Evolutionary conservation across 768 basidiomycete species (phyloP).

Genomic region (Roridomyces roridus): DNA sequence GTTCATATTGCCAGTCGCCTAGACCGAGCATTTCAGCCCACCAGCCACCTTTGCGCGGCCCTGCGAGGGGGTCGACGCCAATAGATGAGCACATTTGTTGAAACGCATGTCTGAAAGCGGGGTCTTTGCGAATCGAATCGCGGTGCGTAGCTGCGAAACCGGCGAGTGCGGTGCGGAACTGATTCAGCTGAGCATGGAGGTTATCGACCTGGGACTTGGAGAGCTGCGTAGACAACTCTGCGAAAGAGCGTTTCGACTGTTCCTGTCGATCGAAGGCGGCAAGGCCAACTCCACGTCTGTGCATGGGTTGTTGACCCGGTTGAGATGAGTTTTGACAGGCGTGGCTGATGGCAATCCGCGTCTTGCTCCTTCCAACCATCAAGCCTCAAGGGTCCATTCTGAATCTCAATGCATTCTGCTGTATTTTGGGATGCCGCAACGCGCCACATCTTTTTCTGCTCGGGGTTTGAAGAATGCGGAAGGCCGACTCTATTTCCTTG

Average conservation of each 20-base stretch:
- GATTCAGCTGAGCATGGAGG: conserved; percentile 80
- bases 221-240: conserved; percentile 79
- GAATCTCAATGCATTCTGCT: too few species aligned
- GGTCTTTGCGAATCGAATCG: conserved; percentile 81
- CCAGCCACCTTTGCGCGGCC: conserved; percentile 85
- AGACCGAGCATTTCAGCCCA: conserved; percentile 90
- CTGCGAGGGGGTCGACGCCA: conserved; percentile 93
- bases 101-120: conserved; percentile 89
- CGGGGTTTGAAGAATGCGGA: not conserved
- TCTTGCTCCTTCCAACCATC: too few species aligned
- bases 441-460: not conserved
- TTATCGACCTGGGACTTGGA: conserved; percentile 78
- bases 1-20: conserved; percentile 95
- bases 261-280: conserved; percentile 92
- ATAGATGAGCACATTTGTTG: conserved; percentile 96
- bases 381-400: too few species aligned
- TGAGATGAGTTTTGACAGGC: too few species aligned
- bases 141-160: conserved; percentile 86
- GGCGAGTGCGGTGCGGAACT: conserved; percentile 81
- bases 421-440: too few species aligned
- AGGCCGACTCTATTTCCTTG: not conserved
- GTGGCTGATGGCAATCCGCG: too few species aligned
- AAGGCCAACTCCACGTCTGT: conserved; percentile 83
- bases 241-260: conserved; percentile 80
- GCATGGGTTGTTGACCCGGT: conserved; percentile 50